A percentile compares a stretch with the other conserved stretches of the same genome.
phyloP scores from a whole-genome alignment of 164 flowering plant species.

The Litsea cubeba region DNA sequence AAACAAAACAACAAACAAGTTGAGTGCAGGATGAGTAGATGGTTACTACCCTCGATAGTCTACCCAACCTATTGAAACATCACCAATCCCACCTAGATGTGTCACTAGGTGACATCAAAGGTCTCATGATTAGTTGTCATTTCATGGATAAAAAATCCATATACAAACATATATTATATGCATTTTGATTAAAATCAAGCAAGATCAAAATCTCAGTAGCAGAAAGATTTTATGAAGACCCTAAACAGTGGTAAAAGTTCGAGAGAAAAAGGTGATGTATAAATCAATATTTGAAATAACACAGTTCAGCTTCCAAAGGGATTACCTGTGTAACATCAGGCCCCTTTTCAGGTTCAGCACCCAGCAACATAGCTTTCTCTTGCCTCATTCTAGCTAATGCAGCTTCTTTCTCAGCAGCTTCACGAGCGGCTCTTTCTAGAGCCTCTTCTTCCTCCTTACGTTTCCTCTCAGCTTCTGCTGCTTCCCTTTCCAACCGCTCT shows the following conservation, averaged over 20 bases:
- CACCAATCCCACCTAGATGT: too few relatives aligned
- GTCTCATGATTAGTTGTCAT: too few relatives aligned
- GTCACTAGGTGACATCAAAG: too few relatives aligned
- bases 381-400: conserved; percentile 65
- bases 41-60: too few relatives aligned
- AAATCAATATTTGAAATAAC: not conserved
- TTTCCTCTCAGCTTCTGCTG: conserved; percentile 92
- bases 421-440: conserved; percentile 73
- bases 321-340: conserved; percentile 84
- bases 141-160: too few relatives aligned
- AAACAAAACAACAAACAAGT: too few relatives aligned
- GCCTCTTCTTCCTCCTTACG: conserved; percentile 92
- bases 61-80: too few relatives aligned
- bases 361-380: conserved; percentile 78
- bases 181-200: too few relatives aligned
- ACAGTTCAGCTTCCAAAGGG: not conserved
- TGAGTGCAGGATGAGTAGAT: too few relatives aligned
- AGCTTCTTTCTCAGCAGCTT: conserved; percentile 90
- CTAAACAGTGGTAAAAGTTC: not conserved
- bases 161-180: too few relatives aligned
- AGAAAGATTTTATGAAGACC: not conserved
- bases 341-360: conserved; percentile 91
- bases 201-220: not conserved
- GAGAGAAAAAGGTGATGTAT: not conserved
- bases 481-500: conserved; percentile 79